These are phyloP conservation scores for Pyrrhoderma noxium DNA, from an alignment of 1,284 basidiomycete species.

Conservation along the genomic window DNA sequence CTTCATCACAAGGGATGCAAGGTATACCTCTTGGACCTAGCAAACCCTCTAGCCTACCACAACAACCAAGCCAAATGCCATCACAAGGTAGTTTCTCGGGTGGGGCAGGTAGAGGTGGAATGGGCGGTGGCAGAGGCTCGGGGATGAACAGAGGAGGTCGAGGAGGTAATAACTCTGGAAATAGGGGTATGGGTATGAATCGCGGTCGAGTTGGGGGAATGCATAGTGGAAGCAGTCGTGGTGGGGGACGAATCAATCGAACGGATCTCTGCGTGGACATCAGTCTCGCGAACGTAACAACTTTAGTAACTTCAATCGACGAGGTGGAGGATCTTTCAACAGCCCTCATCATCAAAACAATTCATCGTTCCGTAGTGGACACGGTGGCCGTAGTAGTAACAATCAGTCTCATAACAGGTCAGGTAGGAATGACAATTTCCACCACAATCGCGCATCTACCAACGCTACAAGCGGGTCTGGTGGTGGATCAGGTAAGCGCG, in stretches of 20 bases:
- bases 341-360: slow-evolving; percentile 29
- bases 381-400: slow-evolving; percentile 29
- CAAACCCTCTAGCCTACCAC: slow-evolving; percentile 4
- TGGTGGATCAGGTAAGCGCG: slow-evolving; percentile 55
- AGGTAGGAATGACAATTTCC: slow-evolving; percentile 45
- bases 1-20: slow-evolving; percentile 20
- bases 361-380: slow-evolving; percentile 34
- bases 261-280: slow-evolving; percentile 46
- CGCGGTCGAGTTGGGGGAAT: slow-evolving; percentile 28
- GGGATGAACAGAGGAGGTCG: slow-evolving; percentile 37
- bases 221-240: slow-evolving; percentile 19
- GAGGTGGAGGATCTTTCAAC: slow-evolving; percentile 54
- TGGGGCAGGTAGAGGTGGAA: slow-evolving; percentile 21
- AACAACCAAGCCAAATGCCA: slow-evolving; percentile 11
- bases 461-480: slow-evolving; percentile 19
- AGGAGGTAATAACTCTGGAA: slow-evolving; percentile 38
- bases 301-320: slow-evolving; percentile 50
- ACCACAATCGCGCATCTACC: slow-evolving; percentile 12
- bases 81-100: slow-evolving; percentile 13
- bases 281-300: slow-evolving; percentile 48
- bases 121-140: slow-evolving; percentile 33
- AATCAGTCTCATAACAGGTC: slow-evolving; percentile 31
- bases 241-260: slow-evolving; percentile 22
- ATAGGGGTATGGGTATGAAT: slow-evolving; percentile 34
- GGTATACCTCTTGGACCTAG: slow-evolving; percentile 21